These are phyloP conservation scores for Aspergillus carlsbadensis DNA, from an alignment of 495 filamentous ascomycete species.

Conservation along the genomic window DNA sequence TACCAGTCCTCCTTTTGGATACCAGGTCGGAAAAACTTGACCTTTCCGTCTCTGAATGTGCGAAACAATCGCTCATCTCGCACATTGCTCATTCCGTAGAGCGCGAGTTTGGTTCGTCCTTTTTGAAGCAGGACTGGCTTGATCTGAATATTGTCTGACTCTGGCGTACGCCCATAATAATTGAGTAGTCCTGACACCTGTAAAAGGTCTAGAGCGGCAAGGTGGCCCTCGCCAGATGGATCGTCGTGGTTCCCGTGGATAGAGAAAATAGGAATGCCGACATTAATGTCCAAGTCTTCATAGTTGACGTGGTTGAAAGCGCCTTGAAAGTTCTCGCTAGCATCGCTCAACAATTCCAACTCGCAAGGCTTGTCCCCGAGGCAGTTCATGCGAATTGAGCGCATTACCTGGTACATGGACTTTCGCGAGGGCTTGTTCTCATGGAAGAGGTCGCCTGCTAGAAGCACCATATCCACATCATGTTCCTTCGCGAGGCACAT, in stretches of 20 bases:
- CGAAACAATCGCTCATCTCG: slow-evolving; percentile 92
- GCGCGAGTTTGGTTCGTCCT: slow-evolving; percentile 85
- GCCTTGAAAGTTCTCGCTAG: slow-evolving; percentile 79
- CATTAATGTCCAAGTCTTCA: slow-evolving; percentile 95
- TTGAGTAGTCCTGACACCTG: slow-evolving; percentile 90
- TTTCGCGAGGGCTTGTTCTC: slow-evolving; percentile 98
- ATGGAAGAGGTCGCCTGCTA: slow-evolving; percentile 95
- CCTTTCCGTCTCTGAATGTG: slow-evolving; percentile 88
- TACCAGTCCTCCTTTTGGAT: slow-evolving; percentile 91
- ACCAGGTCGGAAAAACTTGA: slow-evolving; percentile 86
- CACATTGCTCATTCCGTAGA: slow-evolving; percentile 96
- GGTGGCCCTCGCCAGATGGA: slow-evolving; percentile 87
- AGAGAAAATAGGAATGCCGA: slow-evolving; percentile 95
- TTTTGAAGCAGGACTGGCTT: slow-evolving; percentile 94
- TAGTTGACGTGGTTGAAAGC: slow-evolving; percentile 95
- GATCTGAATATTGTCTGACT: slow-evolving; percentile 87
- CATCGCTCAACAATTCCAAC: slow-evolving; percentile 91
- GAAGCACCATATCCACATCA: slow-evolving; percentile 95
- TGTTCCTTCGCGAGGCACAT: slow-evolving; percentile 84
- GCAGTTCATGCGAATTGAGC: slow-evolving; percentile 87
- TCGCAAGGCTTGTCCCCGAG: slow-evolving; percentile 94
- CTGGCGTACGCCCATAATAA: slow-evolving; percentile 89
- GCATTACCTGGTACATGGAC: slow-evolving; percentile 96
- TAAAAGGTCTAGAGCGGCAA: slow-evolving; percentile 85
- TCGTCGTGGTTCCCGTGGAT: slow-evolving; percentile 99